Evolutionary conservation across 345 rosid genomes (phyloP).

Genomic region (Nephelium lappaceum): DNA sequence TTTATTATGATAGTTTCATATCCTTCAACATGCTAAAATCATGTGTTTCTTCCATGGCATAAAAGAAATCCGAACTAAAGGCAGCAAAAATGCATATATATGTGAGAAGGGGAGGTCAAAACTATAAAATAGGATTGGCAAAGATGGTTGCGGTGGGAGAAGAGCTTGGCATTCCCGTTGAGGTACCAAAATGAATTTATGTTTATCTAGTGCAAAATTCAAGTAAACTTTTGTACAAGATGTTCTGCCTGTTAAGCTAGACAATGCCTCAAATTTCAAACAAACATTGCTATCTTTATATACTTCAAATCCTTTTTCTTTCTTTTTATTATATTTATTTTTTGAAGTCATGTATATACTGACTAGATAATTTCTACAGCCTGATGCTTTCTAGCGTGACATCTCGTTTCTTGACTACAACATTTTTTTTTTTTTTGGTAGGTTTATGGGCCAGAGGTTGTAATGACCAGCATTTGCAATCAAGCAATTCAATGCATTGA

Average conservation of each 20-base stretch:
- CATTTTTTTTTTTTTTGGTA: no score
- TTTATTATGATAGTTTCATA: background rate
- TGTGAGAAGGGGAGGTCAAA: slow-evolving; percentile 90
- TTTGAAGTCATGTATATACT: no score
- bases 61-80: slow-evolving; percentile 75
- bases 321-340: no score
- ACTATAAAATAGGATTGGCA: slow-evolving; percentile 78
- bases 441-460: no score
- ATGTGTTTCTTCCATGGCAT: slow-evolving; percentile 3
- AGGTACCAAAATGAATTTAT: slow-evolving; percentile 47
- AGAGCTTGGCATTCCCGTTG: slow-evolving; percentile 75
- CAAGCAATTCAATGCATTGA: no score
- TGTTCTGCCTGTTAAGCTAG: background rate
- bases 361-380: no score
- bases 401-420: no score
- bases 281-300: no score
- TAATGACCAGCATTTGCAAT: no score
- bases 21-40: background rate
- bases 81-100: slow-evolving; percentile 84
- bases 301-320: no score
- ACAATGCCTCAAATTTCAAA: background rate
- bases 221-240: background rate
- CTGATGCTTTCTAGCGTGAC: no score
- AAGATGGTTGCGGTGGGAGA: slow-evolving; percentile 81
- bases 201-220: background rate